phyloP scores from a whole-genome alignment of 192 early-diverging fungal species.

The Ambispora gerdemannii region DNA sequence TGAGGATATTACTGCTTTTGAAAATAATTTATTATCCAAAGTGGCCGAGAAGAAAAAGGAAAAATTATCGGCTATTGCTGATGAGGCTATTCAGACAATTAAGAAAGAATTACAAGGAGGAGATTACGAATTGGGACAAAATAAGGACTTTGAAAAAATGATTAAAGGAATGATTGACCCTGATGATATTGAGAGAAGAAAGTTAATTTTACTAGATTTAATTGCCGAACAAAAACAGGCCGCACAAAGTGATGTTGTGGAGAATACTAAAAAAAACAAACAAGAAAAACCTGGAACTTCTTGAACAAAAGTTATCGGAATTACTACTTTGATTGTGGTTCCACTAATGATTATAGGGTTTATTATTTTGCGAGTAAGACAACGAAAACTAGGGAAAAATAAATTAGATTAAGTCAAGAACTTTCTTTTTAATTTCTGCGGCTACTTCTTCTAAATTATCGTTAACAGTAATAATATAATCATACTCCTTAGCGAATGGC shows the following conservation, averaged over 20 bases:
- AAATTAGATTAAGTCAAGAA: background rate
- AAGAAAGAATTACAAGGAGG: background rate
- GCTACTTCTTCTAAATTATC: background rate
- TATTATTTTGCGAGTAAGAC: slow-evolving; percentile 3
- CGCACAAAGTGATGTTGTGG: background rate
- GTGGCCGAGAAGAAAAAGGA: background rate
- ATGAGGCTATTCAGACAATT: background rate
- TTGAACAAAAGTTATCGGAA: background rate
- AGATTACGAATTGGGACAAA: background rate
- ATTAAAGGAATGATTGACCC: background rate
- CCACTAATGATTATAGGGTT: background rate
- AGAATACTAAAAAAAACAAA: background rate
- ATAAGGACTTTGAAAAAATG: background rate
- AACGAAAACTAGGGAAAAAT: background rate
- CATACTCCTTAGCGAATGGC: background rate
- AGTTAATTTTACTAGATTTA: background rate
- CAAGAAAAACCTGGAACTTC: background rate
- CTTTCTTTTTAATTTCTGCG: background rate
- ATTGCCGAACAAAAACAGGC: background rate
- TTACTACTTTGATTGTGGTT: background rate
- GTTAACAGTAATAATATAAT: background rate
- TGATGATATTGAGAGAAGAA: background rate
- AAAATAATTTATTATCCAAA: background rate
- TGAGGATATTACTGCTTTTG: background rate
- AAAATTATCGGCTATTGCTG: background rate